Base-by-base conservation (phyloP, 2,329 filamentous ascomycete species). In the Colletotrichum lindemuthianum region DNA sequence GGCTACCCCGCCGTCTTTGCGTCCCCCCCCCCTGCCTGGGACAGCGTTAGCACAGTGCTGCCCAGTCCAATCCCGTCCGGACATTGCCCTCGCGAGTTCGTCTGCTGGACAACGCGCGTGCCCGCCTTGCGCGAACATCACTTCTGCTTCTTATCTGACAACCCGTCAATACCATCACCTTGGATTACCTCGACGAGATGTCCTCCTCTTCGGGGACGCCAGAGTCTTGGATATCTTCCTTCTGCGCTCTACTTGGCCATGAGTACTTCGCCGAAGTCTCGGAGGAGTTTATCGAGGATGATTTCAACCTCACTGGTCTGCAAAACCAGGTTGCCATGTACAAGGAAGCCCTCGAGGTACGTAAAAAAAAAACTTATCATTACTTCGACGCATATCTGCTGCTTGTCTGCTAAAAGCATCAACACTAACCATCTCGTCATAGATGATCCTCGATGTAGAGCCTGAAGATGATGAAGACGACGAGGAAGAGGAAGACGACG, bases 261-360 rank as follows among this genome's bases (percentile, higher is more conserved):
- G 96, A 99, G 79, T 99, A 98, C 82, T 99, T 99, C 78, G 96
- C 96, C 68, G 96, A 99, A 82, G 95, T 99, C 54, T 96, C 93
- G 49, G 96, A 99, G 80, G 96, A 99, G 74, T 99, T 99, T 73
- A 98, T 99, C 75, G 96, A 99, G 78, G 96, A 99, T 88, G 96
- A 99, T 79, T 99, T 99, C 85, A 99, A 99, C 79, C 84, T 99
- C 69, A 99, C 96, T 1, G 96, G 96, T 53, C 84, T 99, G 73
- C 93, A 97, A 79, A 92, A 90, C 65, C 95, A 98, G 80, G 96
- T 99, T 56, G 91, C 93, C 69, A 97, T 97, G 92, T 99, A 99
- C 79, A 99, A 98, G 80, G 96, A 99, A 80, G 96, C 96, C 11
- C 82, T 99, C 68, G 96, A 99, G 84, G 88, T 90, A 79, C 55